Evolutionary conservation across 345 rosid genomes (phyloP).

Genomic region (Pseudoturritis turrita): DNA sequence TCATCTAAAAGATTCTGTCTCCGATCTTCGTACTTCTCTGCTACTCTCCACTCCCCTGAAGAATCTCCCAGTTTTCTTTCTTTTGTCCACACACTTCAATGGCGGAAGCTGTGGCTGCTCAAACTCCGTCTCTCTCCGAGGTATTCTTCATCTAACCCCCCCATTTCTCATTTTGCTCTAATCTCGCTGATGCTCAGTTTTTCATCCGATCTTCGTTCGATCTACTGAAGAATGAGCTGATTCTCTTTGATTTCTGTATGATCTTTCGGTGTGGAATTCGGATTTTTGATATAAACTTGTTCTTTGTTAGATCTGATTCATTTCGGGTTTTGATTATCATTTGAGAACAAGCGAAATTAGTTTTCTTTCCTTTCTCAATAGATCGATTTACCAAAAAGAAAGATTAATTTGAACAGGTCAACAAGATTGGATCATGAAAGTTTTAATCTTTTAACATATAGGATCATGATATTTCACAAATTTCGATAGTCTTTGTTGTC

Average conservation of each 20-base stretch:
- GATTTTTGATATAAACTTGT: neutral
- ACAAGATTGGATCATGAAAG: neutral
- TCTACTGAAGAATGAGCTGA: conserved; percentile 6
- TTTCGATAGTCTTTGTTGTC: no score
- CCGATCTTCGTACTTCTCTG: conserved; percentile 22
- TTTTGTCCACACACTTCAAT: conserved; percentile 36
- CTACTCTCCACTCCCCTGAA: conserved; percentile 10
- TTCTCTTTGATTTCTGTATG: neutral
- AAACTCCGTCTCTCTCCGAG: conserved; percentile 55
- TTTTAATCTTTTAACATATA: no score
- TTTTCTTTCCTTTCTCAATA: neutral
- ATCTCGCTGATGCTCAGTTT: neutral
- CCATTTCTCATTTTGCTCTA: neutral
- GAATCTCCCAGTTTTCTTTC: conserved; percentile 9
- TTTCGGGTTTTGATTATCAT: neutral
- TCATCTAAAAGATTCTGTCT: conserved; percentile 20
- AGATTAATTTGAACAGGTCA: conserved; percentile 17
- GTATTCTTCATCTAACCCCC: conserved; percentile 31
- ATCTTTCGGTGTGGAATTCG: neutral
- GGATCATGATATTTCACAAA: no score
- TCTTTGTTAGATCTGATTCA: conserved; percentile 23
- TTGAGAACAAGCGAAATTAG: neutral
- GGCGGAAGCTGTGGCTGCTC: conserved; percentile 57
- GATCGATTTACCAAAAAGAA: neutral
- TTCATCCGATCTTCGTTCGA: conserved; percentile 1